A percentile compares a stretch with the other conserved stretches of the same genome.
Evolutionary conservation across 257 asterid genomes (phyloP).

Genomic region (Salvia splendens): DNA sequence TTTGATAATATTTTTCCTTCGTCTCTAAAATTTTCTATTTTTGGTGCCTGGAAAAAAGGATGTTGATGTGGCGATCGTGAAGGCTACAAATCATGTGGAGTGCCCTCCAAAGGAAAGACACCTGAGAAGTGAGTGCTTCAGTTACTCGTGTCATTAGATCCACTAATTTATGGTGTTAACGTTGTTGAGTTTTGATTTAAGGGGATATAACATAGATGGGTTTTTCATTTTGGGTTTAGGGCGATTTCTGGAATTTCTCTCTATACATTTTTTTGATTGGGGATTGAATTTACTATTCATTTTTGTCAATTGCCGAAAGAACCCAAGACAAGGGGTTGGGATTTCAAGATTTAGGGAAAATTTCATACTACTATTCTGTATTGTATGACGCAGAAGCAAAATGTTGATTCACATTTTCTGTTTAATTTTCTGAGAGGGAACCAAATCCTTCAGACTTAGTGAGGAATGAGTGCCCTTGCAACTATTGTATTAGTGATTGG

Average conservation of each 20-base stretch:
- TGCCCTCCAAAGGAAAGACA: conserved; percentile 96
- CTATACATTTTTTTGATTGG: neutral
- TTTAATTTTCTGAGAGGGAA: conserved; percentile 11
- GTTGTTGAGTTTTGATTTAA: conserved; percentile 19
- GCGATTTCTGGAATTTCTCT: conserved; percentile 7
- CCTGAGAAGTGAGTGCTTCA: conserved; percentile 71
- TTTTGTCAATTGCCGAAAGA: conserved; percentile 18
- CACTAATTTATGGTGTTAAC: conserved; percentile 25
- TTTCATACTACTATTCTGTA: conserved; percentile 4
- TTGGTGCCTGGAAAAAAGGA: conserved; percentile 58
- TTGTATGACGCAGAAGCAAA: conserved; percentile 17
- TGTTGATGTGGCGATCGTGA: conserved; percentile 98
- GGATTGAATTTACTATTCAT: conserved; percentile 1
- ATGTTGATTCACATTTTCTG: conserved; percentile 17
- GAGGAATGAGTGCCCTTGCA: conserved; percentile 40
- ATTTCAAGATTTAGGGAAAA: conserved; percentile 8
- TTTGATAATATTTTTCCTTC: conserved; percentile 14
- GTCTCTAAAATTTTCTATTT: conserved; percentile 17
- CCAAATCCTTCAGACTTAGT: conserved; percentile 7
- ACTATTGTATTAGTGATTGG: conserved; percentile 37
- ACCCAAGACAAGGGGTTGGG: conserved; percentile 16
- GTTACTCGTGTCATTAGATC: conserved; percentile 39
- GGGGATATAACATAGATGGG: conserved; percentile 17
- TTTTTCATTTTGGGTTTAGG: conserved; percentile 4
- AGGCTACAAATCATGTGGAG: conserved; percentile 99